A percentile compares a stretch with the other conserved stretches of the same genome.
phyloP scores from a whole-genome alignment of 2,329 filamentous ascomycete species.

The Fusarium floridanum region DNA sequence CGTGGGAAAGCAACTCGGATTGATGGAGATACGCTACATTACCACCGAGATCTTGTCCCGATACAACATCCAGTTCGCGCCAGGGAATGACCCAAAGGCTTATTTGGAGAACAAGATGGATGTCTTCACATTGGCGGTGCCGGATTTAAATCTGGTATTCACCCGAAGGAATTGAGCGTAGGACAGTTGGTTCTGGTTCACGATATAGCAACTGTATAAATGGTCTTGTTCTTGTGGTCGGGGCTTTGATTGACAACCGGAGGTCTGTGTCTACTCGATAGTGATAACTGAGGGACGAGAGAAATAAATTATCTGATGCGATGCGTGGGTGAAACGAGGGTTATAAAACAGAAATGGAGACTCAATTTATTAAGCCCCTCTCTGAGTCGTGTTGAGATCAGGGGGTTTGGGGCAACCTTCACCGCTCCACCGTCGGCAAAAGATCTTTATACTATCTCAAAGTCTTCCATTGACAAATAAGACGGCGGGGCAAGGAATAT shows the following conservation, averaged over 20 bases:
- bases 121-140: slow-evolving; percentile 11
- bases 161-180: background rate
- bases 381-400: background rate
- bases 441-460: background rate
- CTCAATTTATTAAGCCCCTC: background rate
- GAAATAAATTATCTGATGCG: background rate
- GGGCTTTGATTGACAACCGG: background rate
- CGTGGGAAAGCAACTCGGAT: slow-evolving; percentile 32
- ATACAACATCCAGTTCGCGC: slow-evolving; percentile 18
- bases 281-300: background rate
- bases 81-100: background rate
- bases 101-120: slow-evolving; percentile 8
- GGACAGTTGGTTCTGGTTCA: background rate
- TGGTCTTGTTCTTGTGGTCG: background rate
- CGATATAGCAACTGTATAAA: background rate
- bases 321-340: background rate
- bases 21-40: slow-evolving; percentile 35
- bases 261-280: background rate
- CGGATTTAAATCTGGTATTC: slow-evolving; percentile 20
- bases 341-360: background rate
- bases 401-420: background rate
- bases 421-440: background rate
- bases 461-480: background rate
- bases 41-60: slow-evolving; percentile 18
- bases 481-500: background rate